Percentiles rank a stretch among this genome's conserved stretches.
phyloP scores from a whole-genome alignment of 345 rosid species.

The Eutrema japonicum region DNA sequence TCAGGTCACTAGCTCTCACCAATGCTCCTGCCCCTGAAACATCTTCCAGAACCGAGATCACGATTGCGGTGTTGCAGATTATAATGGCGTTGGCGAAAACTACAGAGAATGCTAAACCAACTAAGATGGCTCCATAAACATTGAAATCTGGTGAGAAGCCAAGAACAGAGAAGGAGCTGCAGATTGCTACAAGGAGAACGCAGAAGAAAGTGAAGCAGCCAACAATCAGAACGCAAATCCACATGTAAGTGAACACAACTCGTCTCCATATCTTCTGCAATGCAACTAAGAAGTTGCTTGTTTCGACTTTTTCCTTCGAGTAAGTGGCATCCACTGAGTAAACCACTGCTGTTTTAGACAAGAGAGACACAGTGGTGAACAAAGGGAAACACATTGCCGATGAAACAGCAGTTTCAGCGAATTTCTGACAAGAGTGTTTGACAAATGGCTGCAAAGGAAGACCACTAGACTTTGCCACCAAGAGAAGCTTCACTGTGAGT shows the following conservation, averaged over 20 bases:
- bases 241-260: conserved; percentile 63
- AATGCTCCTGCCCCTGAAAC: conserved; percentile 79
- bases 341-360: conserved; percentile 68
- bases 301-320: conserved; percentile 55
- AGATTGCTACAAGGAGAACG: conserved; percentile 61
- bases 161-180: conserved; percentile 58
- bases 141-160: conserved; percentile 59
- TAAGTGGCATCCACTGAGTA: conserved; percentile 83
- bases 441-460: conserved; percentile 69
- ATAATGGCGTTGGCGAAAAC: conserved; percentile 77
- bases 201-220: conserved; percentile 70
- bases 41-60: conserved; percentile 80
- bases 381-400: conserved; percentile 77
- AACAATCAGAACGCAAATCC: conserved; percentile 64
- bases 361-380: conserved; percentile 61
- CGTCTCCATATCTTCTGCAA: conserved; percentile 65
- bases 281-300: conserved; percentile 53
- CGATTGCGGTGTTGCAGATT: conserved; percentile 68
- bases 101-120: conserved; percentile 73
- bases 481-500: conserved; percentile 59
- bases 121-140: conserved; percentile 56
- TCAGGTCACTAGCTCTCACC: conserved; percentile 61
- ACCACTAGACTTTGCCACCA: conserved; percentile 80
- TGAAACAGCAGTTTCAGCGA: conserved; percentile 69
- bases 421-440: conserved; percentile 66